A percentile compares a stretch with the other conserved stretches of the same genome.
phyloP scores from a whole-genome alignment of 441 rosid genomes.

The Erodium moschatum region DNA sequence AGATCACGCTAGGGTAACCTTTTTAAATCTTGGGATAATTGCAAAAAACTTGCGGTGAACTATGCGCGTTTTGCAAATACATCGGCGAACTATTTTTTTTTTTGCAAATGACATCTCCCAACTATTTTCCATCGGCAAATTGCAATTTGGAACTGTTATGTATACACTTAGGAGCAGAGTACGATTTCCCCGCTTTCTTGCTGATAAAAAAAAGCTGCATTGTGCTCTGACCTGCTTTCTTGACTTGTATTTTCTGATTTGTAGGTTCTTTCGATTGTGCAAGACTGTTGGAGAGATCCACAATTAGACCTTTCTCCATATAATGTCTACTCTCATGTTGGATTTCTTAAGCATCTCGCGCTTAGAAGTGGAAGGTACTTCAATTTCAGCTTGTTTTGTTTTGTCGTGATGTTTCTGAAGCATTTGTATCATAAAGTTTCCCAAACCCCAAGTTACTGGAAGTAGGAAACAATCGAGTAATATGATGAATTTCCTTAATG shows the following conservation, averaged over 20 bases:
- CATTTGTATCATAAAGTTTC: neutral
- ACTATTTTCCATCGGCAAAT: too few species aligned
- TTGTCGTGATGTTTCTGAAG: neutral
- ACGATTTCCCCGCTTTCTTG: too few species aligned
- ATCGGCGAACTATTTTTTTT: too few species aligned
- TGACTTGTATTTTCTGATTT: constrained; percentile 15
- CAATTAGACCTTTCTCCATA: constrained; percentile 65
- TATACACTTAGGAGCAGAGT: neutral
- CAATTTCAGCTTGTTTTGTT: neutral
- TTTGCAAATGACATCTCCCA: too few species aligned
- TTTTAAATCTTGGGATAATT: neutral
- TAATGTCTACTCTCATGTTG: constrained; percentile 63
- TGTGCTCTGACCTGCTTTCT: neutral
- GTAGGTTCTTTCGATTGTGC: constrained; percentile 71
- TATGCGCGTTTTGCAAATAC: too few species aligned
- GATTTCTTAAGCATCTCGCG: constrained; percentile 89
- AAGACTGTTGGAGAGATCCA: constrained; percentile 79
- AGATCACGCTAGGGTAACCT: too few species aligned
- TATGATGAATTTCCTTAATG: neutral
- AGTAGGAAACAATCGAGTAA: neutral
- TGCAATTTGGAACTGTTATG: too few species aligned
- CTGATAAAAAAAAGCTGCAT: too few species aligned
- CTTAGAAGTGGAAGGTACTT: constrained; percentile 87
- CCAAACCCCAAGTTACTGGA: too few species aligned
- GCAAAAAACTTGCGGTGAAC: too few species aligned